Evolutionary conservation across 257 asterid species (phyloP), one percentile per base, ranked within the genome.

Genomic region (Gardenia jasminoides): DNA sequence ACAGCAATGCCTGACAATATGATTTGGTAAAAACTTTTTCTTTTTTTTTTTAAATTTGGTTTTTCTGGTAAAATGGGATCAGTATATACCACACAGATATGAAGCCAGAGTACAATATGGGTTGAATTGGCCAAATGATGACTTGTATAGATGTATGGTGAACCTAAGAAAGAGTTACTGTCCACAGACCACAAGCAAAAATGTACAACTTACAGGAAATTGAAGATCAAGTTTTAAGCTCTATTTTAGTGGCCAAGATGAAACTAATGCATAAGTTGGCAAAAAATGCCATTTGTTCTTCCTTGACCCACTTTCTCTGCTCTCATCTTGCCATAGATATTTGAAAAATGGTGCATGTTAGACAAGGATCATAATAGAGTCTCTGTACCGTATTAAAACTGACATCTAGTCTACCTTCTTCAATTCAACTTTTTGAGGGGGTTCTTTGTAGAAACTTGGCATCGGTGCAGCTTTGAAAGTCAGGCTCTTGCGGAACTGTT

Each of bases 381-480:
- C 31, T 22, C 36, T 24, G 7, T 5, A 48, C n/a, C 6, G 13
- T 16, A 50, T 15, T 43, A 52, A 30, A 36, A 70, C 39, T 28
- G 77, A 58, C n/a, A 59, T 24, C 39, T 17, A 41, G 56, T 22
- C 15, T 87, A 92, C 98, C 97, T 94, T 92, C 86, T 89, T 91
- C 61, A 94, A 89, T 83, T 92, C 97, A 65, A 84, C 82, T 85
- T 85, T 92, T 22, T 90, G 92, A 84, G 91, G 97, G 50, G 97
- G 97, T 79, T 90, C 96, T 80, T 90, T 92, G 87, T 94, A 94
- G 90, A 94, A 94, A 84, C 85, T 89, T 26, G 98, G 97, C 97
- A 94, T 88, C 7, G 98, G 97, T 47, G 97, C 81, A 56, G 98
- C 98, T 90, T 89, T 94, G 80, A 94, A 94, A 31, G 89, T 84